Evolutionary conservation across 2,329 filamentous ascomycete species (phyloP), one percentile per base, ranked within the genome.

Genomic region (Penicillium sp.): DNA sequence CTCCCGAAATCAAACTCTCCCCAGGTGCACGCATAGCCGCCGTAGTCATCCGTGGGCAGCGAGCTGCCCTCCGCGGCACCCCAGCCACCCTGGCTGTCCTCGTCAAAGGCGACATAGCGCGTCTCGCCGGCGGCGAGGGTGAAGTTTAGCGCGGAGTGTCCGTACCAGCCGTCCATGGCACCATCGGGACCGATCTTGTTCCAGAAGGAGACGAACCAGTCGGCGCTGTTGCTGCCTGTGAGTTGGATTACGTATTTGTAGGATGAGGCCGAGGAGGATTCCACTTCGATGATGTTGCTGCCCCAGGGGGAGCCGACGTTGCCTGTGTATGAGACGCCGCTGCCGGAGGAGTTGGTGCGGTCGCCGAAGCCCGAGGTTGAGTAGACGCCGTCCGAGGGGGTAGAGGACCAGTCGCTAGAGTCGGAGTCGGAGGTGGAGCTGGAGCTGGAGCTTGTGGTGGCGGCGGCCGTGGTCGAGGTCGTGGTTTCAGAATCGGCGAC

Each of bases 251-350:
- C 75, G 64, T 79, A 78, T 50, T 78, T 74, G 70, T 77, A 78
- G 1, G 54, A 47, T n/a, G 62, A 61, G 9, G 74, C 74, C 1
- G 71, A 62, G 30, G 61, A 51, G 26, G 72, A 64, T 55, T 70
- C 65, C 46, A 81, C 70, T 46, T 71, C 61, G 58, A 79, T 75
- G 60, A 78, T 75, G 67, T 79, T 77, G 71, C 74, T 76, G 52
- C 78, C 76, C 70, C 74, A 77, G 1, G 76, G 76, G 17, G 51
- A 66, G 41, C 77, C 77, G 9, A 76, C 67, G 59, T 79, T 79
- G 13, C 77, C 77, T 7, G 57, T 56, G 61, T 77, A 78, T 26
- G 65, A 58, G 21, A 71, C 63, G 3, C 61, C 52, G 13, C 66
- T 70, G 19, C 64, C 64, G 29, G 63, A 54, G 3, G 67, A 56